Conservation (phyloP, 306 rosid genomes). For the Dryas alaskensis region DNA sequence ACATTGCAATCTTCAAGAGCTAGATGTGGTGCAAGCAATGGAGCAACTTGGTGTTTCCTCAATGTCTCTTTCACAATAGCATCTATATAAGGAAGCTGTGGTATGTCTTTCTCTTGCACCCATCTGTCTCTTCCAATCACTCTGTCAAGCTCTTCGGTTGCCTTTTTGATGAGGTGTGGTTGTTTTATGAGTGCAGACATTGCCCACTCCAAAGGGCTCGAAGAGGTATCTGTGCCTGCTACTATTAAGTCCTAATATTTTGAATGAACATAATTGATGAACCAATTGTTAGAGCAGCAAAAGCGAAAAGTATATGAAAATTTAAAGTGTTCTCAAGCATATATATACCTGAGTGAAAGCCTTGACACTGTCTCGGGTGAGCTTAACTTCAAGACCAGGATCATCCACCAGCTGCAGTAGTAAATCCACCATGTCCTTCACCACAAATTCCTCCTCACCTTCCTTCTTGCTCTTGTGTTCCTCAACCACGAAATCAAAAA, state of each 20-base stretch:
- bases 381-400: constrained; percentile 38
- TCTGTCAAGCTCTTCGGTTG: constrained; percentile 20
- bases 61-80: not conserved
- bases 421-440: constrained; percentile 39
- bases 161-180: constrained; percentile 18
- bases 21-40: too few species aligned
- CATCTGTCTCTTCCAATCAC: constrained; percentile 25
- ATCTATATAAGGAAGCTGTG: constrained; percentile 15
- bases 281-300: too few species aligned
- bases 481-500: constrained; percentile 29
- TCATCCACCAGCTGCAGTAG: constrained; percentile 33
- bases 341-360: constrained; percentile 33
- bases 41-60: too few species aligned
- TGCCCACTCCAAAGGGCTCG: constrained; percentile 19
- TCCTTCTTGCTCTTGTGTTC: constrained; percentile 33
- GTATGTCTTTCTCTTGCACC: constrained; percentile 29
- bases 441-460: constrained; percentile 5
- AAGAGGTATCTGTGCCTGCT: constrained; percentile 23
- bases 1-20: too few species aligned
- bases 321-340: too few species aligned
- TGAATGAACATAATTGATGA: too few species aligned
- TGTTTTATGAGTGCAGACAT: constrained; percentile 27
- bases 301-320: too few species aligned
- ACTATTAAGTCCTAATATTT: constrained; percentile 6
- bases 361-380: constrained; percentile 27